Base-by-base conservation (phyloP, 441 rosid genomes). In the Arabidopsis hybrid region DNA sequence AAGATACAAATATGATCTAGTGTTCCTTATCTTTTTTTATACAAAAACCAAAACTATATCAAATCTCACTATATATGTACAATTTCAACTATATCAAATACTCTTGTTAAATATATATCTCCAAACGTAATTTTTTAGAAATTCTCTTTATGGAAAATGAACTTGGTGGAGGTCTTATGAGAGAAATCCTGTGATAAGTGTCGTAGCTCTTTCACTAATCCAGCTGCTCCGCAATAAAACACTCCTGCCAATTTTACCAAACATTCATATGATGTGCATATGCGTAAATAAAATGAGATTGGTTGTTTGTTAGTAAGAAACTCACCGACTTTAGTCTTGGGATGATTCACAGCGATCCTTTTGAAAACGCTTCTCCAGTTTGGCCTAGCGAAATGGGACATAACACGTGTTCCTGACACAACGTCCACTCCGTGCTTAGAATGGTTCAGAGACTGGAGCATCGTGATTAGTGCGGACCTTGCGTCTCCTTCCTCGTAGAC, bases 401-500 rank as follows among this genome's bases (percentile, higher is more conserved):
- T 89, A 6, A 89, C 95, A 8, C 84, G 79, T 1, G 92, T 89
- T 10, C 89, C 91, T 1, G 95, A 87, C 13, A 89, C 95, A n/a
- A 89, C 51, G 40, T 89, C 95, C 10, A 87, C 84, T 13, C 92
- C 95, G 8, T 76, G 78, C 74, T 89, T 88, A 3, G 88, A 89
- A 21, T 89, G 91, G 61, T 84, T 77, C 39, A 89, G 76, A 5
- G 91, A 81, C 75, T 89, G 95, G 56, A 89, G 85, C 95, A 89
- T 86, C 0, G 88, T 62, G 21, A 89, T 88, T 47, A 89, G 74
- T 32, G 95, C 92, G 0, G 95, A 86, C 40, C 91, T 80, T 7
- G 95, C 92, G 17, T 89, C 95, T 6, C 92, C 95, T 80, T 89
- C 92, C 81, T 86, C 95, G 39, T 87, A 89, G 61, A 89, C 92